These are phyloP conservation scores for Leavenworthia alabamica DNA, from an alignment of 345 rosid species.

Conservation along the genomic window DNA sequence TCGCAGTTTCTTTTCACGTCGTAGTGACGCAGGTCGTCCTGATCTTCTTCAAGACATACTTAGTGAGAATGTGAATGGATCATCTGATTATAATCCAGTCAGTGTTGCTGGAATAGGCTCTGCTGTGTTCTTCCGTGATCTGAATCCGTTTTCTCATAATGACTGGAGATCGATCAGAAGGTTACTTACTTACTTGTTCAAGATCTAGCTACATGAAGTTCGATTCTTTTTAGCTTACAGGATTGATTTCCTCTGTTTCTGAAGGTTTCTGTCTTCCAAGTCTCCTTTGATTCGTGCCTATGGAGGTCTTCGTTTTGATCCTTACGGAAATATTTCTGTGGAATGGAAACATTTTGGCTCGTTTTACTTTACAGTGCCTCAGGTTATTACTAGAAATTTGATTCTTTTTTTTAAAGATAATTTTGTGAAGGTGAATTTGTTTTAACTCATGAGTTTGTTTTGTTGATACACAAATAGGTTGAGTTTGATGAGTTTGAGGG, in stretches of 20 bases:
- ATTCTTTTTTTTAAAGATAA: not conserved
- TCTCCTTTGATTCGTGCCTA: conserved; percentile 84
- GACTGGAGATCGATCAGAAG: conserved; percentile 78
- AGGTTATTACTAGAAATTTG: conserved; percentile 39
- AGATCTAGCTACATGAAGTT: not conserved
- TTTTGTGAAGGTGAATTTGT: not conserved
- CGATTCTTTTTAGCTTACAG: not conserved
- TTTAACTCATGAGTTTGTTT: not conserved
- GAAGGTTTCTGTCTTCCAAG: conserved; percentile 56
- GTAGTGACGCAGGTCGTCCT: conserved; percentile 29
- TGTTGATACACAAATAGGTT: conserved; percentile 52
- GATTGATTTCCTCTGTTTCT: not conserved
- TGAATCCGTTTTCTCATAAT: conserved; percentile 61
- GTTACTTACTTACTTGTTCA: conserved; percentile 24
- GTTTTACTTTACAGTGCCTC: conserved; percentile 77
- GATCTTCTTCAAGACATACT: conserved; percentile 28
- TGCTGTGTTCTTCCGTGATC: conserved; percentile 58
- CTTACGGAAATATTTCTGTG: conserved; percentile 42
- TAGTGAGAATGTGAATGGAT: conserved; percentile 36
- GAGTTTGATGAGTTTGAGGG: conserved; percentile 76
- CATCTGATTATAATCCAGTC: conserved; percentile 29
- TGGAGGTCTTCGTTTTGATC: conserved; percentile 82
- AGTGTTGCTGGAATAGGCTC: conserved; percentile 84
- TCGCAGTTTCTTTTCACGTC: conserved; percentile 67
- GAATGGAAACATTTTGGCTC: conserved; percentile 86